These are phyloP conservation scores for Protostelium mycophagum DNA, from an alignment of 78 protist species.

Conservation along the genomic window DNA sequence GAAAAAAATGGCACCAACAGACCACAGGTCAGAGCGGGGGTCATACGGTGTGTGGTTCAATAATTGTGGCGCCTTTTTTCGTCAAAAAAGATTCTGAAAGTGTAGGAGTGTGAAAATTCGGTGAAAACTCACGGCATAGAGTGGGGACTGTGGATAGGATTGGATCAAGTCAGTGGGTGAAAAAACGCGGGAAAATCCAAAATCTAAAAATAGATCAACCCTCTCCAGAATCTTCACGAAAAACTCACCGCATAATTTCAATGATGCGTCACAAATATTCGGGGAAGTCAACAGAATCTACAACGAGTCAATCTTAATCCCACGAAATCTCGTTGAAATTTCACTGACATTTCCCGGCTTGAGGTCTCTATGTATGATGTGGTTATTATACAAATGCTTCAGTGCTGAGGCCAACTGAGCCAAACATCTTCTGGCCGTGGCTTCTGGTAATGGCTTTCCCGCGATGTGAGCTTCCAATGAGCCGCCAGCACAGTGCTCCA, in stretches of 20 bases:
- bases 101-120: neutral
- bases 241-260: neutral
- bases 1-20: slow-evolving; percentile 77
- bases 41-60: slow-evolving; percentile 71
- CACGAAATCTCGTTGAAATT: neutral
- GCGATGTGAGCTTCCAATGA: neutral
- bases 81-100: neutral
- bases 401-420: neutral
- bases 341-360: neutral
- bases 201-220: neutral
- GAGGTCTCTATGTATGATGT: slow-evolving; percentile 1
- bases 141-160: neutral
- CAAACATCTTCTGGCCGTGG: neutral
- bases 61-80: neutral
- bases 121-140: neutral
- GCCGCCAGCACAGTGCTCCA: neutral
- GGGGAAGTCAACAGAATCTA: neutral
- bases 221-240: neutral
- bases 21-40: slow-evolving; percentile 91
- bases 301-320: neutral
- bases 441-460: neutral
- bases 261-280: neutral
- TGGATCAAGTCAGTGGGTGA: neutral
- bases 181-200: neutral
- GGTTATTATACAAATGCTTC: neutral